Base-by-base conservation (phyloP, 164 flowering plant species). In the Chimonanthus salicifolius region DNA sequence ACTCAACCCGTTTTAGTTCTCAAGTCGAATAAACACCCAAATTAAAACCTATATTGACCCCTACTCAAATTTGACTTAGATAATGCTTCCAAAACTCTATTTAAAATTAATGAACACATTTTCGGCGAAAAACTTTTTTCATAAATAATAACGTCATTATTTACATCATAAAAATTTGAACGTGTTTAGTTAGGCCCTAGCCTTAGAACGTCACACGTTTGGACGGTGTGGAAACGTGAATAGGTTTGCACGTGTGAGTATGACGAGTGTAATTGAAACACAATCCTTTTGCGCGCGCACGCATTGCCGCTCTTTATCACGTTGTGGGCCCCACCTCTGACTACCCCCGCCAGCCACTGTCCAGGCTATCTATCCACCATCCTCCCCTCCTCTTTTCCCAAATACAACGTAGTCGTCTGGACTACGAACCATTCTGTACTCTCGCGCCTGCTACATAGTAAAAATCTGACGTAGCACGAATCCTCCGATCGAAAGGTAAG, bases 271-370 rank as follows among this genome's bases (percentile, higher is more conserved):
- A 10, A 54, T 8, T 10, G n/a, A 54, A 54, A 54, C 15, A 54
- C 60, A 16, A 54, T 54, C 15, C 15, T 54, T 13, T 54, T 10
- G 60, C 10, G 15, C 60, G 60, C 60, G 60, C 60, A 54, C 60
- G 60, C 60, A 54, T 54, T 54, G 15, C 60, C 60, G 60, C 60
- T 54, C 10, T 54, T 54, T 13, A 54, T 16, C 13, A 54, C 60
- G 60, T 54, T 54, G 60, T 16, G 60, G 60, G 60, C 60, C 60
- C 60, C 60, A 54, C 60, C 60, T 54, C 60, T 54, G 60, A 54
- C 60, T 54, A 16, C 60, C 33, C 33, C 60, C 60, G 60, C 60
- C 60, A 54, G 4, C 60, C 60, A 54, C 60, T 54, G 60, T 13
- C 60, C n/a, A 54, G 10, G 15, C 60, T 16, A 13, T 16, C 6